Conservation (phyloP, 1,284 basidiomycete genomes). For the Microbotryum intermedium region DNA sequence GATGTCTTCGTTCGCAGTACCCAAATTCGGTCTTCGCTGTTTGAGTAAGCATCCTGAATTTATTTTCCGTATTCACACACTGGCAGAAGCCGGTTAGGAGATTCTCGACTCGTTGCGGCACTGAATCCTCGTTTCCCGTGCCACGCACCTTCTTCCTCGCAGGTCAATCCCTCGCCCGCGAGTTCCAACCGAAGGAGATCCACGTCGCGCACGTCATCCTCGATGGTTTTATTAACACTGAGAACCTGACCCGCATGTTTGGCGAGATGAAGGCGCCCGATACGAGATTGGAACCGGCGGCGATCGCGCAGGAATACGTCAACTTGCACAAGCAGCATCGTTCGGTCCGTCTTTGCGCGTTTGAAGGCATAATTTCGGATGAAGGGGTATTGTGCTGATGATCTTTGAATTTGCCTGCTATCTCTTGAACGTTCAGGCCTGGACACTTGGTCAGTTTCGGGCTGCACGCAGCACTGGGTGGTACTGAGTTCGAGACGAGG, state of each 20-base stretch:
- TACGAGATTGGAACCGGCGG: neutral
- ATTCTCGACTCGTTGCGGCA: neutral
- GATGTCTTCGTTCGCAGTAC: conserved; percentile 18
- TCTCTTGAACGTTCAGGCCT: neutral
- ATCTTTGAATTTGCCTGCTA: too few relatives aligned
- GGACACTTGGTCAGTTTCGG: conserved; percentile 18
- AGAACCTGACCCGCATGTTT: conserved; percentile 7
- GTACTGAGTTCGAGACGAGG: too few relatives aligned
- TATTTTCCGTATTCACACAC: too few relatives aligned
- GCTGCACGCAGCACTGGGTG: too few relatives aligned
- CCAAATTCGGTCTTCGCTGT: conserved; percentile 22
- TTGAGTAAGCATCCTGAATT: conserved; percentile 3
- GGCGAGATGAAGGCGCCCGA: conserved; percentile 35
- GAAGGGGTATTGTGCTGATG: too few relatives aligned
- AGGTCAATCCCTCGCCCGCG: conserved; percentile 32
- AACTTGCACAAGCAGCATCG: too few relatives aligned
- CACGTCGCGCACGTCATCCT: conserved; percentile 43
- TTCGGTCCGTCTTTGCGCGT: too few relatives aligned
- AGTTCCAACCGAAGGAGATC: conserved; percentile 42
- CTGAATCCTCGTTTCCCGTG: neutral
- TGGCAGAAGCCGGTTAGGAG: too few relatives aligned
- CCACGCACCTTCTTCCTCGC: neutral
- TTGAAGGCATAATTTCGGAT: too few relatives aligned
- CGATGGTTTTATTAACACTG: conserved; percentile 37
- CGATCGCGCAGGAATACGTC: too few relatives aligned